Conservation (phyloP, 441 rosid genomes). For the Mallotus japonicus region DNA sequence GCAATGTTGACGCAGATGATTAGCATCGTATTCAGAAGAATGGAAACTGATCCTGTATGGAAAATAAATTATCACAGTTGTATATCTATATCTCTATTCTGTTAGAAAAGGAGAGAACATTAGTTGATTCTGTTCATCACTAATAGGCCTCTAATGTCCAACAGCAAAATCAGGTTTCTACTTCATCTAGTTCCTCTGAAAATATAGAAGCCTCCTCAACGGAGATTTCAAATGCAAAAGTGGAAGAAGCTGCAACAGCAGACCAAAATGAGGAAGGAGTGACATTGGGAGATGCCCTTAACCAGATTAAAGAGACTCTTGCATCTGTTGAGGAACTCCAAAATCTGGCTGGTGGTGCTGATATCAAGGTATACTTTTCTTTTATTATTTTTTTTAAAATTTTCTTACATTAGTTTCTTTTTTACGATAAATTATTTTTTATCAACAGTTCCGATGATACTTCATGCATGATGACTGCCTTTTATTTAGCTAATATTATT, state of each 20-base stretch:
- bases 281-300: conserved; percentile 81
- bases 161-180: conserved; percentile 56
- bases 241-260: conserved; percentile 50
- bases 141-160: conserved; percentile 26
- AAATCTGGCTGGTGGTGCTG: conserved; percentile 95
- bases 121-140: conserved; percentile 17
- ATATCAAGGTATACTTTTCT: conserved; percentile 68
- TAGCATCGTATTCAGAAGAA: conserved; percentile 89
- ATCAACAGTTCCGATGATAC: not conserved
- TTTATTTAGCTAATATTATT: not conserved
- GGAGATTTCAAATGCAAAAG: conserved; percentile 46
- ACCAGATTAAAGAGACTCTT: conserved; percentile 67
- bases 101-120: conserved; percentile 15
- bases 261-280: conserved; percentile 67
- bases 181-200: conserved; percentile 50
- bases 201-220: conserved; percentile 49
- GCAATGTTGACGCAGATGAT: conserved; percentile 99
- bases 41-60: conserved; percentile 89
- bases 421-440: too few species aligned
- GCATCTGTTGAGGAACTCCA: conserved; percentile 98
- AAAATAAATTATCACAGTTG: conserved; percentile 11
- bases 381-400: not conserved
- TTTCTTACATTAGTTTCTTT: not conserved
- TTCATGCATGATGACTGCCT: conserved; percentile 6
- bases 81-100: conserved; percentile 6